Base-by-base conservation (phyloP, 139 green algal species). In the Asterochloris erici region DNA sequence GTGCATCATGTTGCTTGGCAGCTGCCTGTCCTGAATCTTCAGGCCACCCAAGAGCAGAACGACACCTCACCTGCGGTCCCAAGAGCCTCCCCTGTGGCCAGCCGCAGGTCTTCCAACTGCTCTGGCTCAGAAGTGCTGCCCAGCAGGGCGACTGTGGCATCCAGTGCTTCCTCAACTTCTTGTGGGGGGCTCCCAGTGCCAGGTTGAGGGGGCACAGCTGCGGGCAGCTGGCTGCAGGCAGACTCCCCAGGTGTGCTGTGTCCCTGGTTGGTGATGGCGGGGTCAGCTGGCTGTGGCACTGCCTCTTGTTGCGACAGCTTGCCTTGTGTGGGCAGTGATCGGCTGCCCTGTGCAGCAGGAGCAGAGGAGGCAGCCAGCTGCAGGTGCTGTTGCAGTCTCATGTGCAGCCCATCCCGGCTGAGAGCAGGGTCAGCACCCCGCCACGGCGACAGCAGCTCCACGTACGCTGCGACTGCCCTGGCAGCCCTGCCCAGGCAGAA, bases 21-120 rank as follows among this genome's bases (percentile, higher is more conserved):
- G 38, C 38, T 54, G 38, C 38, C 4, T 54, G 38, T 6, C 4
- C 38, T 54, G 38, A 54, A 54, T 10, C 38, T 54, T 54, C 2
- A 54, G 38, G 38, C 38, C 38, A 54, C 6, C n/a, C n/a, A n/a
- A 54, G 38, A 54, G 38, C 38, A 54, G 38, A 54, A 54, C 38
- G 6, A 6, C 38, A 54, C 38, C 24, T 91, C 61, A 64, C 79
- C 84, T 17, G 87, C 90, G 24, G 86, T 69, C 12, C 81, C 78
- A 71, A 95, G 86, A 23, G 91, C 88, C 9, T 86, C 66, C 15
- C 78, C 90, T 14, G 86, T 90, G n/a, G 90, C 93, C 60, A 81
- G 26, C 10, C 93, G 90, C 60, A 93, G 68, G 19, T 90, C 84
- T 15, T 89, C 85, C 28, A 91, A 84, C 85, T 94, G 86, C 63